Evolutionary conservation across 371 early-diverging fungal genomes (phyloP).

Genomic region (Rhizopus sp.): DNA sequence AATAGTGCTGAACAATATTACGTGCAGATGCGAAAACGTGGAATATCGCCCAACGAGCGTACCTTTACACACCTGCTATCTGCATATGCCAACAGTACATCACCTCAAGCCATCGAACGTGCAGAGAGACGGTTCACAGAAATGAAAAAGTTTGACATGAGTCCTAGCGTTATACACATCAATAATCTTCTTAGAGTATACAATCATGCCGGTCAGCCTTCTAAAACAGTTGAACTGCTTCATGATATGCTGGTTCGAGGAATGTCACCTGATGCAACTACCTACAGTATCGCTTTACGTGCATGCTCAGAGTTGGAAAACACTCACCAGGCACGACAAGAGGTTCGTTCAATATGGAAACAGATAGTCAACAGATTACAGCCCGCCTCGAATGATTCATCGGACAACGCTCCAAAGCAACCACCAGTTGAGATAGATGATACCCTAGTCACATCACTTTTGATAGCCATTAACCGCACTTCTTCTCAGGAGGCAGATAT

Average conservation of each 20-base stretch:
- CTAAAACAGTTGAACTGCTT: slow-evolving; percentile 16
- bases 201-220: slow-evolving; percentile 9
- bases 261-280: slow-evolving; percentile 23
- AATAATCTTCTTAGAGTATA: slow-evolving; percentile 35
- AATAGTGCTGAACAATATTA: slow-evolving; percentile 24
- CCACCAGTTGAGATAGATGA: slow-evolving; percentile 21
- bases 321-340: slow-evolving; percentile 1
- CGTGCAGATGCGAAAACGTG: slow-evolving; percentile 35
- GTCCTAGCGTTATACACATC: slow-evolving; percentile 29
- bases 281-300: slow-evolving; percentile 25
- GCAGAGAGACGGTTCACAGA: slow-evolving; percentile 30
- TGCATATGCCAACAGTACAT: slow-evolving; percentile 23
- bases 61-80: slow-evolving; percentile 35
- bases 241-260: slow-evolving; percentile 6
- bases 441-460: slow-evolving; percentile 18
- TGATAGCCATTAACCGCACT: slow-evolving; percentile 28
- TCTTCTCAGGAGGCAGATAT: slow-evolving; percentile 20
- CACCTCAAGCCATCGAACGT: slow-evolving; percentile 22
- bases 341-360: slow-evolving; percentile 23
- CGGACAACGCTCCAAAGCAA: neutral
- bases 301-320: slow-evolving; percentile 13
- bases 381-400: neutral
- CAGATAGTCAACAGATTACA: slow-evolving; percentile 19
- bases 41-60: slow-evolving; percentile 34
- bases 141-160: slow-evolving; percentile 23